Conservation (phyloP, 225 moss, liverwort and hornwort genomes). For the Bryum argenteum region DNA sequence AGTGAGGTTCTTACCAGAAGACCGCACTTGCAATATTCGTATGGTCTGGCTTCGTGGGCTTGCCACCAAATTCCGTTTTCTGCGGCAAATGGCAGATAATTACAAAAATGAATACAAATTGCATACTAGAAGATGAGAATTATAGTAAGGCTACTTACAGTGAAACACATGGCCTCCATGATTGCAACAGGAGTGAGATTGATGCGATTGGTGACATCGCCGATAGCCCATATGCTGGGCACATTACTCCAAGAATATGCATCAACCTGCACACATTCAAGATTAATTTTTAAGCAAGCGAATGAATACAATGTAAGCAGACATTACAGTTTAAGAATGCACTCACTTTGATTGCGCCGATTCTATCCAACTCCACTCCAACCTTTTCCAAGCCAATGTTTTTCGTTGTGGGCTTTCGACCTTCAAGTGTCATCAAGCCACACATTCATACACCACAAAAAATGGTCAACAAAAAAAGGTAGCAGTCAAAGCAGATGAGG, state of each 20-base stretch:
- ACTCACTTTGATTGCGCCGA: slow-evolving; percentile 71
- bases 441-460: slow-evolving; percentile 5
- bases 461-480: neutral
- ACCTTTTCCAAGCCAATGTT: slow-evolving; percentile 61
- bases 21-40: slow-evolving; percentile 71
- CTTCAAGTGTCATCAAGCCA: slow-evolving; percentile 38
- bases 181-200: slow-evolving; percentile 88
- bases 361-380: slow-evolving; percentile 65
- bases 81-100: slow-evolving; percentile 27
- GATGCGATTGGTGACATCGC: slow-evolving; percentile 81
- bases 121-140: neutral
- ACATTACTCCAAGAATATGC: slow-evolving; percentile 74
- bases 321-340: neutral
- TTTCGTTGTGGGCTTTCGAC: slow-evolving; percentile 71
- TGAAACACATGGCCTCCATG: slow-evolving; percentile 69
- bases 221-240: slow-evolving; percentile 80
- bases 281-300: too few relatives aligned
- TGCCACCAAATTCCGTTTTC: slow-evolving; percentile 71
- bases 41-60: slow-evolving; percentile 74
- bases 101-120: neutral
- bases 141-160: slow-evolving; percentile 49
- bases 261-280: slow-evolving; percentile 58
- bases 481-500: neutral
- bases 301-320: neutral
- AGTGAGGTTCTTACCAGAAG: slow-evolving; percentile 47